Evolutionary conservation across 305 asterid genomes (phyloP), one percentile per base, ranked within the genome.

Genomic region (Stenogyne calaminthoides): DNA sequence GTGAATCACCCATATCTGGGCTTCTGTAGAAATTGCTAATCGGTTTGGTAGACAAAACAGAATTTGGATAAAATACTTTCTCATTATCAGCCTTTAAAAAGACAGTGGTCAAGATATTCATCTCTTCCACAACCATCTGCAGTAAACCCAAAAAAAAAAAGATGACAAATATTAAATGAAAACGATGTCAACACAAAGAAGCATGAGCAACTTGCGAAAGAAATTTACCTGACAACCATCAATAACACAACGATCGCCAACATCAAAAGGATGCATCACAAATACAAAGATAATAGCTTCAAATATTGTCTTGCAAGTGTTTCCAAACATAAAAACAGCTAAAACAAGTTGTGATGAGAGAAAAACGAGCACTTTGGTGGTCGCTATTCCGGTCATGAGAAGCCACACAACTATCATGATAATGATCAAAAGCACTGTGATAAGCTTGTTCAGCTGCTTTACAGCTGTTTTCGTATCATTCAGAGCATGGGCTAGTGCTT

Each of bases 191-290:
- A 71, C 12, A 66, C 6, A 54, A 32, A 11, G 49, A 46, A 72
- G 66, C 65, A 40, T 3, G 18, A 76, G 60, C 29, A 68, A 55
- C 25, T 71, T 36, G 62, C 5, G 44, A 42, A 67, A 73, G 39
- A 25, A 25, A 25, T 25, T 80, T 84, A 88, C 98, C 96, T 89
- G 97, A 76, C 87, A 85, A 61, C 97, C 98, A 76, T 89, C 96
- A 55, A 93, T 62, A 70, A 93, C 96, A 44, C 96, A 89, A 15
- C 97, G 96, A 72, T 93, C 97, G 1, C 98, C 97, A 59, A 93
- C 98, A 78, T 93, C 97, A 51, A 88, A 93, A 46, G 97, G 98
- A 79, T 93, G 98, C 98, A 93, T 91, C 52, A 93, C 97, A 72
- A 89, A 93, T 18, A 93, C 98, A 64, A 91, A 91, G 73, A 93